A percentile compares a stretch with the other conserved stretches of the same genome.
phyloP scores from a whole-genome alignment of 257 asterid species.

The Solanum chilense region DNA sequence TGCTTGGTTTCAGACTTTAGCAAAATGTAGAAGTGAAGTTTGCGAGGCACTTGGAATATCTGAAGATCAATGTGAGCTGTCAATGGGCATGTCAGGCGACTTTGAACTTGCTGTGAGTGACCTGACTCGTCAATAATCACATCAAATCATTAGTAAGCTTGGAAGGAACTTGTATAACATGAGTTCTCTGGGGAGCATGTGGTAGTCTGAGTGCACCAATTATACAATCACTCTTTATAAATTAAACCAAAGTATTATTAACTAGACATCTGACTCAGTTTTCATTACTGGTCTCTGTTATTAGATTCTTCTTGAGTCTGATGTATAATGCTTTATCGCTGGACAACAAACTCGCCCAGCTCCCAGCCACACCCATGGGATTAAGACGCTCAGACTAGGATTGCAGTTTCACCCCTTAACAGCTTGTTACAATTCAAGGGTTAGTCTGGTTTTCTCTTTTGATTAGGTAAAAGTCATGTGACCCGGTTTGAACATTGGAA shows the following conservation, averaged over 20 bases:
- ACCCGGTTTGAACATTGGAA: neutral
- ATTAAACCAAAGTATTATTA: neutral
- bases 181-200: neutral
- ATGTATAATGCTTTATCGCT: neutral
- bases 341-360: neutral
- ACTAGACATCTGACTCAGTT: neutral
- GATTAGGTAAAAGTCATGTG: neutral
- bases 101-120: constrained; percentile 88
- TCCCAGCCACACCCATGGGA: neutral
- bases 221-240: neutral
- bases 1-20: constrained; percentile 48
- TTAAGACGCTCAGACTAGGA: neutral
- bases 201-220: neutral
- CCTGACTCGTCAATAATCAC: neutral
- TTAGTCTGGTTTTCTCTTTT: neutral
- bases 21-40: constrained; percentile 67
- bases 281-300: neutral
- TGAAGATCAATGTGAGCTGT: constrained; percentile 72
- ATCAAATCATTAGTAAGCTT: neutral
- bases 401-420: neutral
- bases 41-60: constrained; percentile 63
- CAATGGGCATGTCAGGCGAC: constrained; percentile 99
- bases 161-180: neutral
- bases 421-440: neutral
- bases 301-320: neutral